Base-by-base conservation (phyloP, 139 green algal species). In the Spirogloea muscicola region DNA sequence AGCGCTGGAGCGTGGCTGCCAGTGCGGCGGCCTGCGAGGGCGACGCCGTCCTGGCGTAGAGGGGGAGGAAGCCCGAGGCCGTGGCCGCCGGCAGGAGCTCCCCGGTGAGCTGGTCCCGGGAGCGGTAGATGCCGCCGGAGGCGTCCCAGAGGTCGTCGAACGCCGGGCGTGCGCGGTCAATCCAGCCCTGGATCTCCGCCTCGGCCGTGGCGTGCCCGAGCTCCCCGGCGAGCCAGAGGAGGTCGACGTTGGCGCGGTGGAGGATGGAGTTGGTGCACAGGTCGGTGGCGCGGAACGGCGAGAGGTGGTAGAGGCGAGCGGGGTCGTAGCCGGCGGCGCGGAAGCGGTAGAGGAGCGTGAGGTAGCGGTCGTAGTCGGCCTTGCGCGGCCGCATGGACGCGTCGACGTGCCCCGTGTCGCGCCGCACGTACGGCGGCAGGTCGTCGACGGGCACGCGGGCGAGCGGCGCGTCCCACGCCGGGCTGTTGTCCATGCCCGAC, bases 401-500 rank as follows among this genome's bases (percentile, higher is more conserved):
- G 52, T 76, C 68, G 0, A 76, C 68, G 68, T 76, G 68, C 18
- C 68, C 68, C 51, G 69, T 7, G 29, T 76, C 68, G 27, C 51
- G 33, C 33, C 68, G 68, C 16, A 38, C 51, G 68, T 76, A 76
- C 25, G 68, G 57, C 3, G 68, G 68, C 18, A 76, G 68, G 68
- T 39, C 29, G 68, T 76, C 68, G 37, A 76, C 68, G 33, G 68
- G 68, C 49, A 76, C 68, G 27, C 27, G 27, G 0, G 57, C 25
- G 13, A 76, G 31, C 18, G 68, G 31, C 68, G 44, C 68, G 68
- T 76, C 68, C 68, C 68, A 76, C 4, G 51, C 51, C 0, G 59
- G 33, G 68, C 68, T 76, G 29, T 76, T 76, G 68, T 76, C 68
- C 68, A 76, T 76, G 49, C 68, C 68, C n/a, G 51, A 70, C 31